phyloP scores from a whole-genome alignment of 257 asterid genomes.

The Linaria vulgaris region DNA sequence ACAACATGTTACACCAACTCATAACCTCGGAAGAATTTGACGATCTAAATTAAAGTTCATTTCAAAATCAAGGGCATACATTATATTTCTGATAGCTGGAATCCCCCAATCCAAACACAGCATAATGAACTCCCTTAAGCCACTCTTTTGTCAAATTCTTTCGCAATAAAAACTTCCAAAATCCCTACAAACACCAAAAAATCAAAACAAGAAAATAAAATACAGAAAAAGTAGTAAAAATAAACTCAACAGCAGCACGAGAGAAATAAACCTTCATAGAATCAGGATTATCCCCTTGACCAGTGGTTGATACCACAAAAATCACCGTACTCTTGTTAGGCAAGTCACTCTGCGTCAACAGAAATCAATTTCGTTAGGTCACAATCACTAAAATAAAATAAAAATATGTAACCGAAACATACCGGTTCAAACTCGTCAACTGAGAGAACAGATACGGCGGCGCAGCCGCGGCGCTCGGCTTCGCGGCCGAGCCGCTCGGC shows the following conservation, averaged over 20 bases:
- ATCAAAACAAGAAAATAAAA: not conserved
- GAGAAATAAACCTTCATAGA: slow-evolving; percentile 72
- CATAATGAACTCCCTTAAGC: slow-evolving; percentile 83
- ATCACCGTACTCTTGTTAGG: slow-evolving; percentile 51
- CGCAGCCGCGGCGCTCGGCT: slow-evolving; percentile 85
- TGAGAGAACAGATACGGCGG: slow-evolving; percentile 56
- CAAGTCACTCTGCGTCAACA: slow-evolving; percentile 51
- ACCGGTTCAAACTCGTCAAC: slow-evolving; percentile 75
- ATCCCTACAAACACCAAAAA: slow-evolving; percentile 48
- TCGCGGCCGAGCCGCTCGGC: slow-evolving; percentile 87
- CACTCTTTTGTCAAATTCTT: slow-evolving; percentile 65
- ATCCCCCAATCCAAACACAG: slow-evolving; percentile 97
- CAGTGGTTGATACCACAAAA: slow-evolving; percentile 94
- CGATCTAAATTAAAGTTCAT: slow-evolving; percentile 1
- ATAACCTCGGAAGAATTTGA: no score
- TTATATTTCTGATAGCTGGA: slow-evolving; percentile 97
- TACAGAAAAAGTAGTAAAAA: not conserved
- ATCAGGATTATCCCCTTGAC: slow-evolving; percentile 95
- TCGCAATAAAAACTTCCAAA: slow-evolving; percentile 92
- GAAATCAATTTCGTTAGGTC: not conserved
- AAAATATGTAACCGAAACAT: slow-evolving; percentile 1
- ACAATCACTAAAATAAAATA: not conserved
- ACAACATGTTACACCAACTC: slow-evolving; percentile 6
- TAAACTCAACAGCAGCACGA: slow-evolving; percentile 10
- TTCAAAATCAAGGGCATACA: slow-evolving; percentile 40